phyloP scores from a whole-genome alignment of 2,329 filamentous ascomycete species.

The Diaporthe sp. region DNA sequence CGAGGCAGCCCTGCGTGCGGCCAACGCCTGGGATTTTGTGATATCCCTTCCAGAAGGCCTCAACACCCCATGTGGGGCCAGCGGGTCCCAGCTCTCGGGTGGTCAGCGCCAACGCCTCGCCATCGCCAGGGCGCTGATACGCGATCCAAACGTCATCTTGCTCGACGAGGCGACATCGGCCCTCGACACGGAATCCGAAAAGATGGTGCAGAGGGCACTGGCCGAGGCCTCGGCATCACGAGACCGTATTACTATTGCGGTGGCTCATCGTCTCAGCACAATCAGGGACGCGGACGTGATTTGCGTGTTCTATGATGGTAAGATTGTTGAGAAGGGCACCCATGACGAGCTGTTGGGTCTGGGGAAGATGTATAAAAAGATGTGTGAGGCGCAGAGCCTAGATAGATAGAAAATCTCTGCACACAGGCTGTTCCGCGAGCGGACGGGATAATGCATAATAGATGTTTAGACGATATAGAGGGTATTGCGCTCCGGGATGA shows the following conservation, averaged over 20 bases:
- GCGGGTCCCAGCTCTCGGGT: slow-evolving; percentile 27
- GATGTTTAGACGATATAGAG: not conserved
- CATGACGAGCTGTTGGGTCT: slow-evolving; percentile 35
- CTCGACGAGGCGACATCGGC: slow-evolving; percentile 68
- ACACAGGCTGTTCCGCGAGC: not conserved
- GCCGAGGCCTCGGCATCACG: slow-evolving; percentile 52
- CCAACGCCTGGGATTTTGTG: slow-evolving; percentile 43
- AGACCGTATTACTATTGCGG: slow-evolving; percentile 72
- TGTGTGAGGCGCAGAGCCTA: slow-evolving; percentile 21
- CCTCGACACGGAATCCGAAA: slow-evolving; percentile 69
- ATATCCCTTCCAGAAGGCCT: slow-evolving; percentile 32
- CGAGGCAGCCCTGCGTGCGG: slow-evolving; percentile 42
- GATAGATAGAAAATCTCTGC: not conserved
- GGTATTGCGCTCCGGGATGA: not conserved
- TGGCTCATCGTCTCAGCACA: slow-evolving; percentile 71
- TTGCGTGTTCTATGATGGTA: slow-evolving; percentile 47
- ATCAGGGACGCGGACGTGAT: slow-evolving; percentile 54
- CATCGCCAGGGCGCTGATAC: slow-evolving; percentile 28
- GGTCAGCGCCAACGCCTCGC: slow-evolving; percentile 33
- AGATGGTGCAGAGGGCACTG: slow-evolving; percentile 53
- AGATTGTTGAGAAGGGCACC: slow-evolving; percentile 45
- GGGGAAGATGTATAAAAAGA: slow-evolving; percentile 22
- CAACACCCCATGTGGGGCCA: slow-evolving; percentile 17
- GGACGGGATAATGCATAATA: not conserved
- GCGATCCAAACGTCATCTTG: slow-evolving; percentile 17